Conservation (phyloP, 2,329 filamentous ascomycete genomes). For the Hypoxylon sp. region DNA sequence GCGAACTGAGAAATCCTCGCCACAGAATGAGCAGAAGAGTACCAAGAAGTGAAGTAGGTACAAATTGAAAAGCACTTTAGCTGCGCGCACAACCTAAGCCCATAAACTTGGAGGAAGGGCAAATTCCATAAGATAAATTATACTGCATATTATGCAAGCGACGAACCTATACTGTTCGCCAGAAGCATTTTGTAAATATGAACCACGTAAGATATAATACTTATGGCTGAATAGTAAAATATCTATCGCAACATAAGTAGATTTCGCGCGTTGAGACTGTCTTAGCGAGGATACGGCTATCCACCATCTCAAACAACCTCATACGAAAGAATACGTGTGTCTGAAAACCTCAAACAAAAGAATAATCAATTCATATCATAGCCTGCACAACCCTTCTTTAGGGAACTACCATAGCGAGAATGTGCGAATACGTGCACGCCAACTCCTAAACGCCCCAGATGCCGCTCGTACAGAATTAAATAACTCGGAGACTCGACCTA, state of each 20-base stretch:
- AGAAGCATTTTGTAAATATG: slow-evolving; percentile 2
- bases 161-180: background rate
- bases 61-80: background rate
- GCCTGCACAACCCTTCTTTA: slow-evolving; percentile 27
- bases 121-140: background rate
- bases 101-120: background rate
- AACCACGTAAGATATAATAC: slow-evolving; percentile 10
- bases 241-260: background rate
- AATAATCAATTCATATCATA: slow-evolving; percentile 14
- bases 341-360: slow-evolving; percentile 11
- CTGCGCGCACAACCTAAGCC: background rate
- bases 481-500: slow-evolving; percentile 55
- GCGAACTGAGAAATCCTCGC: slow-evolving; percentile 4
- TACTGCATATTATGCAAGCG: background rate
- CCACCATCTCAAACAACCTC: slow-evolving; percentile 1
- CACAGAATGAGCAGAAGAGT: background rate
- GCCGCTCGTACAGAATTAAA: slow-evolving; percentile 33
- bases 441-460: slow-evolving; percentile 45
- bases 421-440: slow-evolving; percentile 5
- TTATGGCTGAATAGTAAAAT: background rate
- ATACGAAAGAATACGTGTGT: slow-evolving; percentile 7
- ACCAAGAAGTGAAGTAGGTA: slow-evolving; percentile 2
- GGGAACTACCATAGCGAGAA: slow-evolving; percentile 17
- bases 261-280: background rate
- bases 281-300: background rate